Conservation (phyloP, 2,329 filamentous ascomycete genomes). For the Beauveria varroae region DNA sequence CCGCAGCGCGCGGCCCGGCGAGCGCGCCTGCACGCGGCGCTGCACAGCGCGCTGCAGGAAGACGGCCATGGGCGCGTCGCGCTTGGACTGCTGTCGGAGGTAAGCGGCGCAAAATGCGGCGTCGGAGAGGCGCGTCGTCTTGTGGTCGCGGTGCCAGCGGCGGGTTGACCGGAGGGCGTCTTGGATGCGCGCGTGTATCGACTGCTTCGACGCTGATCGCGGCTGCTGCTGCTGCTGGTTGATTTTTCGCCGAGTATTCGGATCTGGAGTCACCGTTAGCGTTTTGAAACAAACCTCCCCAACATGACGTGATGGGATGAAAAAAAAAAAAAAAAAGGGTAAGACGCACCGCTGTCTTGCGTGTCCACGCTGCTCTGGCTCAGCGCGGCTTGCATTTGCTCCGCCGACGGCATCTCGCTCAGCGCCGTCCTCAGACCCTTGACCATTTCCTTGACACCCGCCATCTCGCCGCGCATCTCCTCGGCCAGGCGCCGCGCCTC, state of each 20-base stretch:
- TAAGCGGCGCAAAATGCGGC: conserved; percentile 25
- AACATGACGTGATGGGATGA: no score
- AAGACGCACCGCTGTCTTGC: neutral
- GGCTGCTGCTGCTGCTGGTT: neutral
- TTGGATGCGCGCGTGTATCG: conserved; percentile 21
- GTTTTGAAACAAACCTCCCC: neutral
- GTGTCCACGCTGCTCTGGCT: conserved; percentile 6
- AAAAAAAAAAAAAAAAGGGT: neutral
- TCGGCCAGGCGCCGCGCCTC: conserved; percentile 16
- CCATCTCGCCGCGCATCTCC: conserved; percentile 18
- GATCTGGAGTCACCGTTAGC: neutral
- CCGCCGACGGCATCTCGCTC: conserved; percentile 16
- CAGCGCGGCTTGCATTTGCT: conserved; percentile 17
- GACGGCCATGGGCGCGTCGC: conserved; percentile 26
- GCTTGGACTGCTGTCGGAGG: conserved; percentile 28
- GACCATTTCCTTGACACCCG: conserved; percentile 17
- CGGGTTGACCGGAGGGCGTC: conserved; percentile 30
- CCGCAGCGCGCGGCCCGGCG: neutral
- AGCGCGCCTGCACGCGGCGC: conserved; percentile 16
- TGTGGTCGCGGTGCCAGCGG: conserved; percentile 32
- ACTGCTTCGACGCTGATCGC: neutral
- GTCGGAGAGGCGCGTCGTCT: conserved; percentile 27
- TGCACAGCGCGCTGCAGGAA: conserved; percentile 26
- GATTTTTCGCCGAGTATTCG: neutral
- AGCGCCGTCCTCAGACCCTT: conserved; percentile 18